These are phyloP conservation scores for Stephanodiscus minutulus DNA, from an alignment of 108 stramenopile genomes.

Conservation along the genomic window DNA sequence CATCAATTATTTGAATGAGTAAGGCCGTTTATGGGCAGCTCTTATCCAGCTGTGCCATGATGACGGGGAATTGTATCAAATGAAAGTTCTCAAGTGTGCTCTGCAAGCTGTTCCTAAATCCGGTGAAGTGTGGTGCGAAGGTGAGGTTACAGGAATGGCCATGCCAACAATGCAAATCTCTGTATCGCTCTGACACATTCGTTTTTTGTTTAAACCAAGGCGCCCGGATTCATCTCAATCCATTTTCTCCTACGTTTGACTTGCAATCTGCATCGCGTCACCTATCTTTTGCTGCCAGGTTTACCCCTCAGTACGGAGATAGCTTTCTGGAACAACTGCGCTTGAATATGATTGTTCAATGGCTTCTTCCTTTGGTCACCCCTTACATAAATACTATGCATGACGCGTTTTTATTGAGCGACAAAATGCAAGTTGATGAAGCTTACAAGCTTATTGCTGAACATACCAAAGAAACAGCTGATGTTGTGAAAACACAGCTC, in stretches of 20 bases:
- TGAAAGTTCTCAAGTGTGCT: constrained; percentile 72
- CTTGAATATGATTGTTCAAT: constrained; percentile 70
- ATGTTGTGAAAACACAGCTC: constrained; percentile 37
- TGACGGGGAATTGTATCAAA: constrained; percentile 81
- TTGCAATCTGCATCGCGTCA: constrained; percentile 71
- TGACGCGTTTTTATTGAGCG: constrained; percentile 22
- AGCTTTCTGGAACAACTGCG: constrained; percentile 88
- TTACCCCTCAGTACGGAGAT: constrained; percentile 98
- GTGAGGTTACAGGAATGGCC: constrained; percentile 25
- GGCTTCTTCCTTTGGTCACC: constrained; percentile 65
- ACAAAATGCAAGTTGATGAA: constrained; percentile 28
- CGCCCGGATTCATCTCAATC: constrained; percentile 81
- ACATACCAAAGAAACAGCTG: constrained; percentile 32
- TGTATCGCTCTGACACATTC: background rate
- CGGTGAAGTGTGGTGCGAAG: constrained; percentile 99
- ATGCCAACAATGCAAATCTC: background rate
- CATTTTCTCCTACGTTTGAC: constrained; percentile 86
- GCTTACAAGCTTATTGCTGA: constrained; percentile 36
- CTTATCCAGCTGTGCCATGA: constrained; percentile 90
- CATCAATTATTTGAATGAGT: background rate
- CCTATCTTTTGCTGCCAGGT: constrained; percentile 94
- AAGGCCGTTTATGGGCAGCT: constrained; percentile 95
- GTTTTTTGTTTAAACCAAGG: constrained; percentile 4
- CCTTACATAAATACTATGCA: constrained; percentile 41
- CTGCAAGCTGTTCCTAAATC: constrained; percentile 95